Percentiles rank a stretch among this genome's conserved stretches.
Conservation (phyloP, 345 rosid genomes). For the Eucalyptus camaldulensis region DNA sequence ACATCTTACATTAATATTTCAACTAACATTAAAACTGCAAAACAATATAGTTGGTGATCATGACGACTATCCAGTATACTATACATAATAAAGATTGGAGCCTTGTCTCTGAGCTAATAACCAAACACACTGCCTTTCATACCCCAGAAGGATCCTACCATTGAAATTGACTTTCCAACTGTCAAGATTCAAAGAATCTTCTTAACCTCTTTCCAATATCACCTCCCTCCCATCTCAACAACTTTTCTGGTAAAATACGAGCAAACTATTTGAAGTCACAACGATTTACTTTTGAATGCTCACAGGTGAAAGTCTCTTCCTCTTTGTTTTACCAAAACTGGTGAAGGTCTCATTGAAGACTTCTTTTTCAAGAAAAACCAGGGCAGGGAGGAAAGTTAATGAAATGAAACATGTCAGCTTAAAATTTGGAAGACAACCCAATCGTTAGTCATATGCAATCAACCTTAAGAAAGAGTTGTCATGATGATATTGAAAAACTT, state of each 20-base stretch:
- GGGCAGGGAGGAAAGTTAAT: background rate
- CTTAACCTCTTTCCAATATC: background rate
- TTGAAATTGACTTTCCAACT: background rate
- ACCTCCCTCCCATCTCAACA: background rate
- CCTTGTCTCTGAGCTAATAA: background rate
- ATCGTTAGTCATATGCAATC: background rate
- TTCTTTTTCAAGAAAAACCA: background rate
- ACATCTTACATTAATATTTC: background rate
- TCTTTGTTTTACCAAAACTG: background rate
- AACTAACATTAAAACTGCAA: background rate
- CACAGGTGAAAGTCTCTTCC: background rate
- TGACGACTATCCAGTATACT: background rate
- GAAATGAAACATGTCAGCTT: background rate
- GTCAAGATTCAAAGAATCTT: background rate
- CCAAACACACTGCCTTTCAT: background rate
- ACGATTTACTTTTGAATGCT: background rate
- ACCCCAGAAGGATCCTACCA: background rate
- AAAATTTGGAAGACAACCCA: background rate
- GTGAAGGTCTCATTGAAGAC: background rate
- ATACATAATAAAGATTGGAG: background rate
- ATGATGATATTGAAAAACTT: conserved; percentile 14
- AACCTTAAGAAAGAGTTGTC: background rate
- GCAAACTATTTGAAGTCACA: background rate
- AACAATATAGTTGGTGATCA: background rate
- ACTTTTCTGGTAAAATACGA: background rate